A percentile compares a stretch with the other conserved stretches of the same genome.
Evolutionary conservation across 176 grass and related monocot genomes (phyloP).

Genomic region (Oryza meridionalis): DNA sequence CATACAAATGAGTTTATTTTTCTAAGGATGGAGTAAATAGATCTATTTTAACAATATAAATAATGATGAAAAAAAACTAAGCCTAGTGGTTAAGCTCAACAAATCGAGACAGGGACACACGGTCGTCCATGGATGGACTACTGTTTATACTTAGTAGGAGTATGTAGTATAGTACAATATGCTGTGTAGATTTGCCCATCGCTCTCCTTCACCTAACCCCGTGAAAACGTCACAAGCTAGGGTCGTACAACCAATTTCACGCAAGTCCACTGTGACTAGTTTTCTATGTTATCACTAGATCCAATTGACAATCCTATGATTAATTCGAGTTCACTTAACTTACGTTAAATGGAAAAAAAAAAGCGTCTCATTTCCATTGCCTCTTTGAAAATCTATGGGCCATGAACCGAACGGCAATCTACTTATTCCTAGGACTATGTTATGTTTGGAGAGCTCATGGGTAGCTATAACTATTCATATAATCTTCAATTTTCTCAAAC

Average conservation of each 20-base stretch:
- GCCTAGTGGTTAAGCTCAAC: slow-evolving; percentile 6
- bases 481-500: too few relatives aligned
- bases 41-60: too few relatives aligned
- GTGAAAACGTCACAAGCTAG: background rate
- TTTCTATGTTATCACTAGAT: background rate
- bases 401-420: too few relatives aligned
- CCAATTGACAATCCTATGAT: background rate
- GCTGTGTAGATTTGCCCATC: background rate
- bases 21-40: too few relatives aligned
- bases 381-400: too few relatives aligned
- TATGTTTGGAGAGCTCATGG: too few relatives aligned
- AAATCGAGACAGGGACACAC: slow-evolving; percentile 17
- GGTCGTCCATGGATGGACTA: background rate
- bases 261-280: background rate
- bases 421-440: too few relatives aligned
- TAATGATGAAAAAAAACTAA: too few relatives aligned
- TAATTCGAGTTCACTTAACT: background rate
- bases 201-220: slow-evolving; percentile 36
- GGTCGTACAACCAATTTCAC: background rate
- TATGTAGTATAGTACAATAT: background rate
- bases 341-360: background rate
- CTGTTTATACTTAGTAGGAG: background rate
- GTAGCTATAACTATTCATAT: too few relatives aligned
- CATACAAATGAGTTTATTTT: too few relatives aligned
- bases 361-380: too few relatives aligned